Evolutionary conservation across 106 monocot species (phyloP).

Genomic region (Dendrobium catenatum): DNA sequence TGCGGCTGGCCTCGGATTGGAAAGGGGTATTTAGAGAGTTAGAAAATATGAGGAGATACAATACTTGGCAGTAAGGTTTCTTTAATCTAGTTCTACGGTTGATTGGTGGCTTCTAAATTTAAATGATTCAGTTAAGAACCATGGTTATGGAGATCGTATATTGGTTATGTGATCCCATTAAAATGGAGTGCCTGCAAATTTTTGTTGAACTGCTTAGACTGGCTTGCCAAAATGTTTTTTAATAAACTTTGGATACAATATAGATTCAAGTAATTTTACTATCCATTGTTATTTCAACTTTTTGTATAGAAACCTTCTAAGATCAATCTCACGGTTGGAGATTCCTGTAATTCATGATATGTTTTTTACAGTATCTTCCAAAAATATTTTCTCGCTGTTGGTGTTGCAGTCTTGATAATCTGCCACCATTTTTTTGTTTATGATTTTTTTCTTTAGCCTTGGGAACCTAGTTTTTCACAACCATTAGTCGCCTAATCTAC

Average conservation of each 20-base stretch:
- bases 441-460: neutral
- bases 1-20: too few species aligned
- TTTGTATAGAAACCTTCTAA: neutral
- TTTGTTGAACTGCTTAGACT: too few species aligned
- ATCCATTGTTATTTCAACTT: neutral
- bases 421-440: neutral
- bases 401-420: neutral
- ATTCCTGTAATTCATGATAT: neutral
- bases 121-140: neutral
- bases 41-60: too few species aligned
- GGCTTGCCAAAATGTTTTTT: too few species aligned
- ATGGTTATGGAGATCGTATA: neutral
- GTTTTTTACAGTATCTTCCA: neutral
- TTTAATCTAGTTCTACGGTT: neutral
- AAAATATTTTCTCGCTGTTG: neutral
- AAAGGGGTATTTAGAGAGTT: too few species aligned
- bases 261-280: too few species aligned
- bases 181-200: too few species aligned
- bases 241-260: too few species aligned
- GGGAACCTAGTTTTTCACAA: neutral
- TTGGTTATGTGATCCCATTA: too few species aligned
- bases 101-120: neutral
- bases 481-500: neutral
- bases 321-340: neutral
- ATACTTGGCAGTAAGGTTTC: neutral